A percentile compares a stretch with the other conserved stretches of the same genome.
Evolutionary conservation across 345 rosid species (phyloP).

Genomic region (Hibiscus trionum): DNA sequence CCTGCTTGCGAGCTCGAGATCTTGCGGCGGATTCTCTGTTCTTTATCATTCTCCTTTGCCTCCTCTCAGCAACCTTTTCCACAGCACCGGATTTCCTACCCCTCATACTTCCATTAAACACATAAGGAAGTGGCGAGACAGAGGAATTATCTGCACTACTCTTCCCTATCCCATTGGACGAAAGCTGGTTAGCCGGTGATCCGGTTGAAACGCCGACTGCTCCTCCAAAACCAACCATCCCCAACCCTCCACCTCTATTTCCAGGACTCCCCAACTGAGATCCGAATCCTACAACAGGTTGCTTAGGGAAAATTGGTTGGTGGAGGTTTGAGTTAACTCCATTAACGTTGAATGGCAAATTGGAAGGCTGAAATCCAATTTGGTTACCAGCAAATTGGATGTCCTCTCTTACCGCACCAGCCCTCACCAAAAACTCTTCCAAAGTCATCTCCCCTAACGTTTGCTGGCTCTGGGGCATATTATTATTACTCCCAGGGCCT

Average conservation of each 20-base stretch:
- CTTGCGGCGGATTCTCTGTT: not conserved
- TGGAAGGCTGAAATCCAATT: not conserved
- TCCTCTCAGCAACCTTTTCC: not conserved
- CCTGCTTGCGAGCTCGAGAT: not conserved
- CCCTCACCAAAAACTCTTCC: not conserved
- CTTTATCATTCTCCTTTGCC: not conserved
- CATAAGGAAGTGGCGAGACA: not conserved
- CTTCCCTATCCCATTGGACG: not conserved
- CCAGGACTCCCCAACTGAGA: not conserved
- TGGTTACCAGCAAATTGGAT: conserved; percentile 18
- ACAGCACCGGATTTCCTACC: not conserved
- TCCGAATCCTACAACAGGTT: not conserved
- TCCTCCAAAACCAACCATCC: not conserved
- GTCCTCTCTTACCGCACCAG: conserved; percentile 34
- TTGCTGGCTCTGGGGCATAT: conserved; percentile 68
- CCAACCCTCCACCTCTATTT: not conserved
- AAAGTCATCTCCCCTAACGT: conserved; percentile 85
- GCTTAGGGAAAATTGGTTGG: not conserved
- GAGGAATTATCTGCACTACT: not conserved
- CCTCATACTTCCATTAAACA: not conserved
- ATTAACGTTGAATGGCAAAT: not conserved
- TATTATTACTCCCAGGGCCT: conserved; percentile 17
- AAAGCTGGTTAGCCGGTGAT: not conserved
- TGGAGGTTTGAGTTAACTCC: not conserved
- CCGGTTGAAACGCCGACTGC: not conserved